Conservation (phyloP, 1,284 basidiomycete genomes). For the Irpex sp. region DNA sequence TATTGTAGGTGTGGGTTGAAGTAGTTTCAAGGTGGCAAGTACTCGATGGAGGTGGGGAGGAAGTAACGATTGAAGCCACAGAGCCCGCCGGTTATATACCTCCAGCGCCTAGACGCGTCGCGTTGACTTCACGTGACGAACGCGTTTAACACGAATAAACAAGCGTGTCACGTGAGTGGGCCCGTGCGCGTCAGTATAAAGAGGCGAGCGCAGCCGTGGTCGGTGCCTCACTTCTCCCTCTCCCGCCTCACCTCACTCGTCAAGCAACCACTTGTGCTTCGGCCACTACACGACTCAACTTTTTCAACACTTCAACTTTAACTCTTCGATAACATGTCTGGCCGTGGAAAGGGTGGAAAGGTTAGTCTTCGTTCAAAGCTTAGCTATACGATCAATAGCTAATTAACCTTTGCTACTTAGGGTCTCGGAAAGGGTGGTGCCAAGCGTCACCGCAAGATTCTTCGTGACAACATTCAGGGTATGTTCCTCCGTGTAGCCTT, state of each 20-base stretch:
- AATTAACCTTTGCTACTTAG: slow-evolving; percentile 31
- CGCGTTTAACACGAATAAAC: slow-evolving; percentile 25
- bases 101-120: slow-evolving; percentile 16
- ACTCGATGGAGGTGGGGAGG: slow-evolving; percentile 1
- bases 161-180: slow-evolving; percentile 13
- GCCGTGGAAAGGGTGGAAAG: slow-evolving; percentile 63
- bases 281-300: background rate
- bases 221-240: background rate
- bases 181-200: too few species aligned
- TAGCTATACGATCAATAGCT: slow-evolving; percentile 3
- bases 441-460: slow-evolving; percentile 66
- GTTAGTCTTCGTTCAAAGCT: slow-evolving; percentile 19
- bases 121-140: slow-evolving; percentile 20
- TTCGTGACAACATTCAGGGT: slow-evolving; percentile 71
- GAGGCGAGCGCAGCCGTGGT: background rate
- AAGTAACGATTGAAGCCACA: slow-evolving; percentile 6
- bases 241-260: slow-evolving; percentile 3
- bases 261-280: too few species aligned
- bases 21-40: background rate
- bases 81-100: slow-evolving; percentile 17
- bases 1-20: background rate
- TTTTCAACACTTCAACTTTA: slow-evolving; percentile 5
- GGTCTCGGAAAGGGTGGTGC: slow-evolving; percentile 46
- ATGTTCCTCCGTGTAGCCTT: slow-evolving; percentile 15
- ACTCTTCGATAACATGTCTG: slow-evolving; percentile 44